Percentiles rank a stretch among this genome's conserved stretches.
Evolutionary conservation across 495 filamentous ascomycete species (phyloP).

Genomic region (Podospora anserina): DNA sequence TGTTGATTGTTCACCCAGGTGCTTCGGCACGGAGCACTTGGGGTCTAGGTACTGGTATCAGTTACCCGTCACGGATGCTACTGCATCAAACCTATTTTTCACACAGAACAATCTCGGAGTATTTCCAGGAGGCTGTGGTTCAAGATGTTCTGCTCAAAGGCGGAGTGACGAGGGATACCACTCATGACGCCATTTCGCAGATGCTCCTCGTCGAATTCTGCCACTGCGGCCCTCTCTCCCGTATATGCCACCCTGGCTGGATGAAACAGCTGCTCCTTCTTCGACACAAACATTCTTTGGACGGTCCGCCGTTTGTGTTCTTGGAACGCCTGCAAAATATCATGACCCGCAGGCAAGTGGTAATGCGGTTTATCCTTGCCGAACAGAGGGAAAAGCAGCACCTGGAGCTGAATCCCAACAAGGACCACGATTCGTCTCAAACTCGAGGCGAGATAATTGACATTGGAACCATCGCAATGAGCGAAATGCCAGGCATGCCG

Average conservation of each 20-base stretch:
- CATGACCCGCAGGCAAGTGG: neutral
- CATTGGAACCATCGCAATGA: no score
- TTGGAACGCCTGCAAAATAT: neutral
- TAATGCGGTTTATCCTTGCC: neutral
- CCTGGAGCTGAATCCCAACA: no score
- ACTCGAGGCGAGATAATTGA: no score
- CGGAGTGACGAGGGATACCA: neutral
- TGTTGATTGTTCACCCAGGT: neutral
- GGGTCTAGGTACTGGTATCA: neutral
- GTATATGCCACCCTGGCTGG: neutral
- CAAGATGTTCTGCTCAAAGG: neutral
- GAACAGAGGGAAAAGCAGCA: no score
- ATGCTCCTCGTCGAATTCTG: neutral
- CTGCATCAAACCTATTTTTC: neutral
- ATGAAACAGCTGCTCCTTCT: neutral
- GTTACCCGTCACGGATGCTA: neutral
- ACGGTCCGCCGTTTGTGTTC: neutral
- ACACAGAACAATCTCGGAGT: neutral
- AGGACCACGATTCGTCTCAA: no score
- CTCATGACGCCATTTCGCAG: neutral
- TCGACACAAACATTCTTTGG: neutral
- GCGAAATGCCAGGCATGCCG: no score
- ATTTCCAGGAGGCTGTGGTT: neutral
- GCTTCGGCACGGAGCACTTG: neutral
- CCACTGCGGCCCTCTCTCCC: neutral